Base-by-base conservation (phyloP, 1,139 yeast species). In the Blastobotrys petasosporus region DNA sequence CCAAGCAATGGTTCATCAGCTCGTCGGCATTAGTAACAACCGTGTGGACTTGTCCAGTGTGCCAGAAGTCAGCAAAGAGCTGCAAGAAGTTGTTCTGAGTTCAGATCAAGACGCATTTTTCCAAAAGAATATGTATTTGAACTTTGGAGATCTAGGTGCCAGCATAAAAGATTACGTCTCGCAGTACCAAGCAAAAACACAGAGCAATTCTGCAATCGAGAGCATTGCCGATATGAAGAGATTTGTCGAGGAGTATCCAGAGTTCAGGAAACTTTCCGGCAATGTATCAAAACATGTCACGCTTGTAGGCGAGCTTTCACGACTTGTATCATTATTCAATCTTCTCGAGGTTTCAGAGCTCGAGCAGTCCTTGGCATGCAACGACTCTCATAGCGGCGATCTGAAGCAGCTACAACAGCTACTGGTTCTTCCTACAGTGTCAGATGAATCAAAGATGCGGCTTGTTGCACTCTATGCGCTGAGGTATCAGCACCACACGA, bases 1-100 rank as follows among this genome's bases (percentile, higher is more conserved):
- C 65, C 97, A 92, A 61, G 86, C 97, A 1, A 92, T 94, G 98
- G 86, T 92, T 13, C 95, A 92, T 63, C 97, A 94, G 61, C 74
- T 87, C 32, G 70, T 92, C 35, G 95, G 92, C 1, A 85, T 92
- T 49, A 69, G 73, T 16, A 83, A 87, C 60, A 92, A 92, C 57
- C 76, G 92, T 4, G 95, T 87, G 2, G 82, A 80, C 52, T 64
- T 90, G 45, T 68, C 81, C 1, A 53, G 54, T 3, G 67, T 73
- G 7, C 69, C 71, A 1, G 76, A 70, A 29, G 69, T 74, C 3
- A 59, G 76, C 6, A 56, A 58, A 15, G 85, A 80, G 32, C 63
- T 80, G 48, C 15, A 23, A 8, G 82, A 81, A 48, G 77, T 83
- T 16, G 82, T 83, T 1, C 67, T 85, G 42, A 76, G 82, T 39